Evolutionary conservation across 768 basidiomycete genomes (phyloP).

Genomic region (Rhizopogon roseolus): DNA sequence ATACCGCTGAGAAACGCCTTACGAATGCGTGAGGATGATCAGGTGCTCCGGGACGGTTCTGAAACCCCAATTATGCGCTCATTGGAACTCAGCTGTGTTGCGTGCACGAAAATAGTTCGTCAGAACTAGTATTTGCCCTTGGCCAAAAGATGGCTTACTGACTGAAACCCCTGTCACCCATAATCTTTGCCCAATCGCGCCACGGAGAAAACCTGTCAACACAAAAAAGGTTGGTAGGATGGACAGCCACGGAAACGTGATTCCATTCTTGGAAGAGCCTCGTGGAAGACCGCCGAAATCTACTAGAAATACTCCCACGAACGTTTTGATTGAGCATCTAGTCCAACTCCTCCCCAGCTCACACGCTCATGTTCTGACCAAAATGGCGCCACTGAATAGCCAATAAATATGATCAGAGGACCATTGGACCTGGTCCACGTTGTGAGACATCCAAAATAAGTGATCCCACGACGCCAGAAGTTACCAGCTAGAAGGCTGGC

Average conservation of each 20-base stretch:
- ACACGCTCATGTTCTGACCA: neutral
- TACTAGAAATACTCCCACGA: neutral
- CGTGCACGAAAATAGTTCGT: neutral
- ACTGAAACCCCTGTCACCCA: constrained; percentile 1
- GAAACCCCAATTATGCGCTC: neutral
- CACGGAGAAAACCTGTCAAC: neutral
- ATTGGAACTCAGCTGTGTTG: neutral
- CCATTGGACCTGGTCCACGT: neutral
- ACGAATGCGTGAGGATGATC: constrained; percentile 8
- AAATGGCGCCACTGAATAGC: neutral
- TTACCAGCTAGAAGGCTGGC: neutral
- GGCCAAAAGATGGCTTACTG: neutral
- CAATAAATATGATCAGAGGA: neutral
- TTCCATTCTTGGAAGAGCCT: constrained; percentile 2
- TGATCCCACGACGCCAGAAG: neutral
- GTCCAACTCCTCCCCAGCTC: neutral
- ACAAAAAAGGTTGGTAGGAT: neutral
- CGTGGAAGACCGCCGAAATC: constrained; percentile 5
- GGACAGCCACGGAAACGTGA: constrained; percentile 1
- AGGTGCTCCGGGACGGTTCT: constrained; percentile 3
- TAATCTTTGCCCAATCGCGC: neutral
- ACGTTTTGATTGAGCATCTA: neutral
- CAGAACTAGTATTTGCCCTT: neutral
- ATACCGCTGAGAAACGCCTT: constrained; percentile 18
- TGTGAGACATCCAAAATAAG: neutral